phyloP scores from a whole-genome alignment of 31 red algal genomes.

The Odonthalia washingtoniensis region DNA sequence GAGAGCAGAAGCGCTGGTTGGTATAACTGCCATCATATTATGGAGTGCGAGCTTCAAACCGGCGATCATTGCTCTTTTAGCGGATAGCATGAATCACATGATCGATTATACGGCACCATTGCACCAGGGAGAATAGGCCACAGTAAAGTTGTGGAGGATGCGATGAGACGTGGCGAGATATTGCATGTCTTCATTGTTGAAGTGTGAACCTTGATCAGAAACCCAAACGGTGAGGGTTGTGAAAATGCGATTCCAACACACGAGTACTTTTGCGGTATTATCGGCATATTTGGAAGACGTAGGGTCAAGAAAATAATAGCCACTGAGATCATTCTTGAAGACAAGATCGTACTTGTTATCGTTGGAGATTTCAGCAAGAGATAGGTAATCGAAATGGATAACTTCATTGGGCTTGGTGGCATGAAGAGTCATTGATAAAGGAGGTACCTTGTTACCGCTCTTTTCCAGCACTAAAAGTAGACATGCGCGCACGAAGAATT shows the following conservation, averaged over 20 bases:
- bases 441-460: slow-evolving; percentile 48
- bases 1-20: slow-evolving; percentile 32
- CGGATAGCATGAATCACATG: slow-evolving; percentile 1
- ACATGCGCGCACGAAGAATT: no score
- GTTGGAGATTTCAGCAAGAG: no score
- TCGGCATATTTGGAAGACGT: no score
- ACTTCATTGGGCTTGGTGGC: slow-evolving; percentile 40
- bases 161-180: slow-evolving; percentile 9
- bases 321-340: no score
- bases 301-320: no score
- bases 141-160: slow-evolving; percentile 15
- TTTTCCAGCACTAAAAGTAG: slow-evolving; percentile 32
- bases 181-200: slow-evolving; percentile 42
- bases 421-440: slow-evolving; percentile 25
- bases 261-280: slow-evolving; percentile 13
- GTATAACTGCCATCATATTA: slow-evolving; percentile 14
- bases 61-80: slow-evolving; percentile 32
- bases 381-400: slow-evolving; percentile 61
- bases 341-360: no score
- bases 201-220: slow-evolving; percentile 58
- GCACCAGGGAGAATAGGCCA: slow-evolving; percentile 50
- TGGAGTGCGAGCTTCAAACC: slow-evolving; percentile 53
- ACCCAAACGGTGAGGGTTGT: slow-evolving; percentile 40
- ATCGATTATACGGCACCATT: no score
- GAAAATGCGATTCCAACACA: slow-evolving; percentile 34